Evolutionary conservation across 305 asterid species (phyloP).

Genomic region (Fraxinus platypoda): DNA sequence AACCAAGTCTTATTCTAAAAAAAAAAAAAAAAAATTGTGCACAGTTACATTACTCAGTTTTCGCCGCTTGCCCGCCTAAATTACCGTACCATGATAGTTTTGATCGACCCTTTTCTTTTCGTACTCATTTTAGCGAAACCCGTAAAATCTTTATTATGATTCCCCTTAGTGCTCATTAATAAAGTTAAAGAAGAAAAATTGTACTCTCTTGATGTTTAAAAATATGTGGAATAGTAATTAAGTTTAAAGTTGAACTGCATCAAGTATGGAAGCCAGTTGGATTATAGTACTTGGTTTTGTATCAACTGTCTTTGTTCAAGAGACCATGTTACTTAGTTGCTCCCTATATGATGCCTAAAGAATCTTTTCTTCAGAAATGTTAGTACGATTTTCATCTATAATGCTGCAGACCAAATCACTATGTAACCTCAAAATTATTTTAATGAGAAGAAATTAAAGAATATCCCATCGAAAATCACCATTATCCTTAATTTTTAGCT

Average conservation of each 20-base stretch:
- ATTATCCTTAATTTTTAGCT: neutral
- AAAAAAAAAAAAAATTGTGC: too few species aligned
- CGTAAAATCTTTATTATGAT: neutral
- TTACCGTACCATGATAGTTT: neutral
- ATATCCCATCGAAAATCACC: neutral
- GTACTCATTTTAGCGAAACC: neutral
- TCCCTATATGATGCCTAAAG: slow-evolving; percentile 35
- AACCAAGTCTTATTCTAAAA: neutral
- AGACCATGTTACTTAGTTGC: slow-evolving; percentile 40
- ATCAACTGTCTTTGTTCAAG: slow-evolving; percentile 36
- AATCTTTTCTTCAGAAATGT: slow-evolving; percentile 39
- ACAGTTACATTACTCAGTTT: neutral
- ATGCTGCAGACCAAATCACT: slow-evolving; percentile 14
- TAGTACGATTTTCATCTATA: slow-evolving; percentile 34
- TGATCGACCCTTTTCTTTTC: neutral
- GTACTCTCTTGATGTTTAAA: slow-evolving; percentile 5
- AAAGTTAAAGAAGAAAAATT: neutral
- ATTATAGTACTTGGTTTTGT: slow-evolving; percentile 9
- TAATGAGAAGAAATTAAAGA: neutral
- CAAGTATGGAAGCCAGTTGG: slow-evolving; percentile 30
- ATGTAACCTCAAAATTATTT: neutral
- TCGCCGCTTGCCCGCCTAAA: neutral
- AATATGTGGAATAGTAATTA: slow-evolving; percentile 12
- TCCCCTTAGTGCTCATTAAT: neutral
- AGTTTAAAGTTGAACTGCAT: neutral